phyloP scores from a whole-genome alignment of 768 basidiomycete species.

The Pleurotus tuoliensis region DNA sequence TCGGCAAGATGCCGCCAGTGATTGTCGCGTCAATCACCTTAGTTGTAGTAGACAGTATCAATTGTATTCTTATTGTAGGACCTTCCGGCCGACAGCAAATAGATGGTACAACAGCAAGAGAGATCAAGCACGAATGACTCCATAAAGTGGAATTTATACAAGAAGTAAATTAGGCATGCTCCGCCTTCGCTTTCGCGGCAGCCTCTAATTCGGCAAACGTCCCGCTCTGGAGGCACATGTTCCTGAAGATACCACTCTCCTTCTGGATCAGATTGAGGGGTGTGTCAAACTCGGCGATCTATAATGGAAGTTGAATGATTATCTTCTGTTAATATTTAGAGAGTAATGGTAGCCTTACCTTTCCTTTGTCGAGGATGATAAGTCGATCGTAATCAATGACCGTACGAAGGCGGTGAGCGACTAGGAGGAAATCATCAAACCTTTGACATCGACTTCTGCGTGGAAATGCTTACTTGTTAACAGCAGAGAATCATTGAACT shows the following conservation, averaged over 20 bases:
- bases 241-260: constrained; percentile 60
- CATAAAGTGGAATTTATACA: background rate
- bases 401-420: constrained; percentile 73
- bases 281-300: constrained; percentile 68
- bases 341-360: constrained; percentile 24
- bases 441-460: background rate
- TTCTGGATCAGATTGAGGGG: constrained; percentile 64
- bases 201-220: constrained; percentile 58
- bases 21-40: too few relatives aligned
- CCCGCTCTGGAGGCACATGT: constrained; percentile 71
- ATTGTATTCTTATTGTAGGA: constrained; percentile 5
- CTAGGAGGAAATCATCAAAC: constrained; percentile 23
- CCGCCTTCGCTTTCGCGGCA: constrained; percentile 47
- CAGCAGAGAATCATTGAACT: constrained; percentile 73
- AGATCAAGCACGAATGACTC: too few relatives aligned
- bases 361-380: constrained; percentile 74
- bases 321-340: background rate
- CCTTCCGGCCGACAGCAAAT: background rate
- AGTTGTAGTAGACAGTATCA: constrained; percentile 6
- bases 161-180: background rate
- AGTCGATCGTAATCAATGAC: constrained; percentile 81
- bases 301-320: background rate
- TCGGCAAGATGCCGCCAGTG: too few relatives aligned
- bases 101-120: too few relatives aligned
- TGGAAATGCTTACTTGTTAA: constrained; percentile 54